Conservation (phyloP, 345 rosid genomes). For the Moricandia arvensis region DNA sequence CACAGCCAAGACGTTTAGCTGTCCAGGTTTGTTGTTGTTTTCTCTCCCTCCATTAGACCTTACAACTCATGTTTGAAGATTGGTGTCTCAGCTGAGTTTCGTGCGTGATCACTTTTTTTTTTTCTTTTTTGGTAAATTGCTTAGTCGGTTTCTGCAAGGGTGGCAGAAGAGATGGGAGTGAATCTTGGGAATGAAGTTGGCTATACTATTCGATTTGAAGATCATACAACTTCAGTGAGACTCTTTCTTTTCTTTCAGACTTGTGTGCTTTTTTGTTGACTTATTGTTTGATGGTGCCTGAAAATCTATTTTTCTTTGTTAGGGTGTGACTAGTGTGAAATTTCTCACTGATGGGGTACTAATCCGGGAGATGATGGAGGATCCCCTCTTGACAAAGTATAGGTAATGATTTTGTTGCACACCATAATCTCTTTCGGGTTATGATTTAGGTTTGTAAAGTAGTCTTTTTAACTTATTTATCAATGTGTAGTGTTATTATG, state of each 20-base stretch:
- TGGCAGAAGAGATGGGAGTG: slow-evolving; percentile 94
- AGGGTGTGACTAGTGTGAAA: slow-evolving; percentile 77
- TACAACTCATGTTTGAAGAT: slow-evolving; percentile 2
- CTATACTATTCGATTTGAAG: slow-evolving; percentile 89
- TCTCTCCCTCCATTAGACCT: not conserved
- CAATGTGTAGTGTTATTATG: slow-evolving; percentile 77
- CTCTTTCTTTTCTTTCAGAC: slow-evolving; percentile 16
- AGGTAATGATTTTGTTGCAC: slow-evolving; percentile 51
- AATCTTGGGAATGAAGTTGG: slow-evolving; percentile 97
- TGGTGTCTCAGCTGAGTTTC: slow-evolving; percentile 1
- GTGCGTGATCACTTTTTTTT: not conserved
- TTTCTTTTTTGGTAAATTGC: not conserved
- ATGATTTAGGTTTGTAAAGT: not conserved
- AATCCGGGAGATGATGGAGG: slow-evolving; percentile 98
- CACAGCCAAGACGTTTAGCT: slow-evolving; percentile 93
- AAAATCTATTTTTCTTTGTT: slow-evolving; percentile 35
- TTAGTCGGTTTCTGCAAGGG: slow-evolving; percentile 93
- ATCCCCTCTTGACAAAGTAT: slow-evolving; percentile 93
- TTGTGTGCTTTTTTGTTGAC: not conserved
- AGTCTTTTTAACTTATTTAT: not conserved
- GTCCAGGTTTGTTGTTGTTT: slow-evolving; percentile 68
- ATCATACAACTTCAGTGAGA: slow-evolving; percentile 71
- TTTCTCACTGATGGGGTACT: slow-evolving; percentile 95
- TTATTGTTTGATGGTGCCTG: slow-evolving; percentile 10
- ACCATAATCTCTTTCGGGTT: not conserved